phyloP scores from a whole-genome alignment of 2,329 filamentous ascomycete genomes.

The Colletotrichum sp. region DNA sequence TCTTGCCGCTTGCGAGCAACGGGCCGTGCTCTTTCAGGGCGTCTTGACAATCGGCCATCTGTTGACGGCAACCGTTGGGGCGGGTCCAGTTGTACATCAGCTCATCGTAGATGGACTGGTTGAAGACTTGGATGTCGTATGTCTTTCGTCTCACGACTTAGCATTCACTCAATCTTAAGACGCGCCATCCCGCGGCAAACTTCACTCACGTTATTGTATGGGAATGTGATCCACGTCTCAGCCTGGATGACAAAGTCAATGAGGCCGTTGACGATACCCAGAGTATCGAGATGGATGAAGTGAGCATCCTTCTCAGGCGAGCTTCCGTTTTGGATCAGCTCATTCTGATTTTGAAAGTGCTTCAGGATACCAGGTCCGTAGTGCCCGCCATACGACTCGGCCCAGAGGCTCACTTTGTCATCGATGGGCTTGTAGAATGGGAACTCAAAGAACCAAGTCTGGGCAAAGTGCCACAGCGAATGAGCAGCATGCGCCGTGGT shows the following conservation, averaged over 20 bases:
- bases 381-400: slow-evolving; percentile 49
- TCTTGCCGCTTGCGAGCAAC: slow-evolving; percentile 23
- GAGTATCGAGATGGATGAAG: slow-evolving; percentile 61
- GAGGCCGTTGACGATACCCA: slow-evolving; percentile 75
- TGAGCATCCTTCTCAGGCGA: slow-evolving; percentile 50
- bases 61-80: slow-evolving; percentile 56
- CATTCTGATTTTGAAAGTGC: slow-evolving; percentile 66
- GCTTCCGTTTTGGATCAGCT: slow-evolving; percentile 51
- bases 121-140: slow-evolving; percentile 65
- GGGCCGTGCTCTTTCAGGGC: slow-evolving; percentile 31
- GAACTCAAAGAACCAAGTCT: slow-evolving; percentile 66
- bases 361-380: slow-evolving; percentile 61
- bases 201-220: slow-evolving; percentile 58
- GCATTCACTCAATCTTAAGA: not conserved
- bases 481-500: slow-evolving; percentile 43
- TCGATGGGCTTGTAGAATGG: slow-evolving; percentile 55
- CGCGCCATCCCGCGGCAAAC: accelerated
- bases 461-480: slow-evolving; percentile 60
- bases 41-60: slow-evolving; percentile 56
- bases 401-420: slow-evolving; percentile 65
- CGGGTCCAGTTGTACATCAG: slow-evolving; percentile 37
- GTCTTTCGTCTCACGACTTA: slow-evolving; percentile 35
- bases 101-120: slow-evolving; percentile 30
- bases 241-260: slow-evolving; percentile 68
- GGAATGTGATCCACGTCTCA: slow-evolving; percentile 60